Percentiles rank a stretch among this genome's conserved stretches.
Evolutionary conservation across 257 asterid genomes (phyloP).

Genomic region (Nicotiana noctiflora): DNA sequence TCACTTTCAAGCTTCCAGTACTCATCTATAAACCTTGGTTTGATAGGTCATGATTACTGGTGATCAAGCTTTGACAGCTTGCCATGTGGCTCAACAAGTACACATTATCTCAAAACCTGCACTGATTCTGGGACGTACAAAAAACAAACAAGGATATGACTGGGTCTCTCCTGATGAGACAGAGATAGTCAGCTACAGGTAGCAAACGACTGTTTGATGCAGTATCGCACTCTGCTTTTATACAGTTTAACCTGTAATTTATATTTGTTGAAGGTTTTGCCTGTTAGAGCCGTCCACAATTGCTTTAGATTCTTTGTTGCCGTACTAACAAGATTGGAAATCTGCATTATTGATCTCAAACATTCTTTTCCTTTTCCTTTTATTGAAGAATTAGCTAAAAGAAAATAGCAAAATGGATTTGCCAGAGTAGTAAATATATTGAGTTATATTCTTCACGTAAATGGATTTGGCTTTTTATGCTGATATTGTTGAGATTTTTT

Average conservation of each 20-base stretch:
- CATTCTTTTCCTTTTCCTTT: background rate
- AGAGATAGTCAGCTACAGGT: constrained; percentile 52
- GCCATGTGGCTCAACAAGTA: constrained; percentile 97
- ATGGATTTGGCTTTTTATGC: background rate
- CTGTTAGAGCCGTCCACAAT: background rate
- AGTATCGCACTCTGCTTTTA: background rate
- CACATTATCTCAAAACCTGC: constrained; percentile 84
- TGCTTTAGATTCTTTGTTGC: background rate
- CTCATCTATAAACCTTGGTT: constrained; percentile 7
- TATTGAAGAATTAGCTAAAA: background rate
- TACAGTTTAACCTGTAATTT: background rate
- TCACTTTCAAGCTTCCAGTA: background rate
- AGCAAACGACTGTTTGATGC: background rate
- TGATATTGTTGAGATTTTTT: background rate
- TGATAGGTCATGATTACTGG: constrained; percentile 96
- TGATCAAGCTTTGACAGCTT: constrained; percentile 98
- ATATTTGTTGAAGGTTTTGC: background rate
- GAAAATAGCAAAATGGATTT: background rate
- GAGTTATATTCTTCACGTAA: background rate
- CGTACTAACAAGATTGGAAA: background rate
- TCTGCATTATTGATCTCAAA: background rate
- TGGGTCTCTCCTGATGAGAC: constrained; percentile 97
- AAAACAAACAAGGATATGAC: constrained; percentile 47
- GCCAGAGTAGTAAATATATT: background rate
- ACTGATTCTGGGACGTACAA: constrained; percentile 57